Evolutionary conservation across 1,284 basidiomycete species (phyloP).

Genomic region (Filobasidium uniguttulatum): DNA sequence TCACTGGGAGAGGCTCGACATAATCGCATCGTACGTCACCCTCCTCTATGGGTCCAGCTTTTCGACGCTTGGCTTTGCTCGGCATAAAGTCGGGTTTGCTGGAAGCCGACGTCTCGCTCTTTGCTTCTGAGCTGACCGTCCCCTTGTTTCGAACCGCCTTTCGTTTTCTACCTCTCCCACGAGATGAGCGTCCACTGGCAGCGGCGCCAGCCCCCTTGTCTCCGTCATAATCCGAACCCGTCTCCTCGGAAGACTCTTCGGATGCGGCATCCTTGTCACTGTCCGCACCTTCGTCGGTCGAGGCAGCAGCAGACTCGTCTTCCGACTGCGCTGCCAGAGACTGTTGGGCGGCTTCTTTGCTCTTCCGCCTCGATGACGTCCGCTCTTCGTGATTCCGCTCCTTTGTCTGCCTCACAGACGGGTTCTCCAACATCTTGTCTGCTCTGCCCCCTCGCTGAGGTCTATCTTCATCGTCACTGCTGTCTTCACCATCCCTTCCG

Average conservation of each 20-base stretch:
- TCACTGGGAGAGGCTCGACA: constrained; percentile 13
- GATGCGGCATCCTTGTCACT: neutral
- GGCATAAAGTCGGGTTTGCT: constrained; percentile 5
- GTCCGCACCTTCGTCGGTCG: neutral
- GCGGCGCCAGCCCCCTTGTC: neutral
- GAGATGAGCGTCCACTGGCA: too few relatives aligned
- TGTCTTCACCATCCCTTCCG: constrained; percentile 6
- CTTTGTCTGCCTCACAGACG: neutral
- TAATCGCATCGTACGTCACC: constrained; percentile 15
- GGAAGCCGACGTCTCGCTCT: neutral
- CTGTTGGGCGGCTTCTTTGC: neutral
- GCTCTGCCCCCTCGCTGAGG: neutral
- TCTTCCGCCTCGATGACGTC: constrained; percentile 1
- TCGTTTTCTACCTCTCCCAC: constrained; percentile 1
- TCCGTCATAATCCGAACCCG: neutral
- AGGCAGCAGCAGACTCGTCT: neutral
- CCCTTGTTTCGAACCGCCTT: neutral
- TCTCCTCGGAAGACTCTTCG: neutral
- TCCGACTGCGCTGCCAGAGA: constrained; percentile 5
- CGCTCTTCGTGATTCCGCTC: neutral
- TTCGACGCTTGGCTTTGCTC: constrained; percentile 6
- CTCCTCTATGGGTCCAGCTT: constrained; percentile 12
- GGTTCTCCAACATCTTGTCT: constrained; percentile 10
- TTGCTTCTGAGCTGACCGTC: neutral
- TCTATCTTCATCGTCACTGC: constrained; percentile 13